These are phyloP conservation scores for Gossypium laxum DNA, from an alignment of 441 rosid genomes.

Conservation along the genomic window DNA sequence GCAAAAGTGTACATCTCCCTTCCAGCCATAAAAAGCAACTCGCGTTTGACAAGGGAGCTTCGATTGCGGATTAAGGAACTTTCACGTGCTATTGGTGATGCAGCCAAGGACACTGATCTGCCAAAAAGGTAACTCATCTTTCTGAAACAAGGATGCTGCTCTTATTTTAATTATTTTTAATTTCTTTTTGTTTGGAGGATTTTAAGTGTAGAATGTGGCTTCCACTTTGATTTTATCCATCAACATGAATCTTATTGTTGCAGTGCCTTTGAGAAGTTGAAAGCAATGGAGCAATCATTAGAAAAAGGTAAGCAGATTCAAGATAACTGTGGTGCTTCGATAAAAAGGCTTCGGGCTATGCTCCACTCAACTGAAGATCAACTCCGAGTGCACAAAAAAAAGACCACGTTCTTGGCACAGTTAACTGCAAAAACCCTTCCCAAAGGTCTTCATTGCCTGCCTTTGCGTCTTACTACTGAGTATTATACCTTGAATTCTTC, in stretches of 20 bases:
- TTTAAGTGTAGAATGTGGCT: background rate
- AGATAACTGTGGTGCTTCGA: constrained; percentile 70
- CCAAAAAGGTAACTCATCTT: constrained; percentile 38
- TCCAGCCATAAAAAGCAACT: constrained; percentile 39
- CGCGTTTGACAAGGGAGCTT: constrained; percentile 45
- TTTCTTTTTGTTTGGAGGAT: constrained; percentile 5
- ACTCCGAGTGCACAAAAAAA: constrained; percentile 79
- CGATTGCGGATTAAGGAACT: constrained; percentile 56
- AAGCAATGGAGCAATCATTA: constrained; percentile 76
- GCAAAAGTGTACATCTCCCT: constrained; percentile 63
- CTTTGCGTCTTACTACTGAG: constrained; percentile 77
- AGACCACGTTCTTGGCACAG: constrained; percentile 74
- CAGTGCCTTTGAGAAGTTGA: constrained; percentile 61
- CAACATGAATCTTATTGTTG: background rate
- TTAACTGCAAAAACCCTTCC: constrained; percentile 87
- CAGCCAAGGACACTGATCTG: constrained; percentile 48
- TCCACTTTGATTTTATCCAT: background rate
- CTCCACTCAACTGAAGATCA: constrained; percentile 93
- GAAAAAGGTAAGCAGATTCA: constrained; percentile 70
- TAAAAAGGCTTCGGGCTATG: constrained; percentile 89
- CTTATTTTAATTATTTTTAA: background rate
- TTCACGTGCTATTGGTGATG: constrained; percentile 48
- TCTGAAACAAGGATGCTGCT: background rate
- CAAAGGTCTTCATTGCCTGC: constrained; percentile 93
- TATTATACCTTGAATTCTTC: constrained; percentile 56